Base-by-base conservation (phyloP, 345 rosid species). In the Eucalyptus viminalis region DNA sequence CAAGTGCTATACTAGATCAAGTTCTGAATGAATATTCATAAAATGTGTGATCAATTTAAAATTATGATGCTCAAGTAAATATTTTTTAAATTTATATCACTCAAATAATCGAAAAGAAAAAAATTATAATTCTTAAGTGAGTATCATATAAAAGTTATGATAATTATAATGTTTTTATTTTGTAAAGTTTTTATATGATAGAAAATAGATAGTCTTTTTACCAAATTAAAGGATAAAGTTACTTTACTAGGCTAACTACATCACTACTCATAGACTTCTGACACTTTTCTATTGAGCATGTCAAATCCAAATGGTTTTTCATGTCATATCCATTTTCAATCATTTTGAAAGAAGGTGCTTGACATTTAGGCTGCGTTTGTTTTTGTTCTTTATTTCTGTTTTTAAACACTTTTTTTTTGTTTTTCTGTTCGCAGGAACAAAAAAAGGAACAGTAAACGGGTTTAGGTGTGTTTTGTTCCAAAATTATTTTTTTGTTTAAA, bases 11-110 rank as follows among this genome's bases (percentile, higher is more conserved):
- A 53, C 9, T 53, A 53, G 4, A 53, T 17, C 56, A 53, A 53
- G 56, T 53, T 53, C 0, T 56, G 1, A 27, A 56, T 21, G 62
- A 56, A 22, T 24, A 22, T 56, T 56, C 0, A 21, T 56, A 22
- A 56, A 22, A 22, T 9, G 27, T 56, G 27, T 4, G 60, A 54
- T 21, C 0, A 54, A 4, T 54, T 9, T 1, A 21, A 21, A 56
- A 1, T 56, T 24, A 56, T 24, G 29, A 0, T 24, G 2, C 3
- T 10, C 13, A 56, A 56, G 0, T 24, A 29, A 56, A 24, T 24
- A 0, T 56, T 56, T 56, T 22, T 24, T 9, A 4, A 24, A 56
- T 9, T 4, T 56, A 24, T 56, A 10, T 22, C 27, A 56, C 13
- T 56, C 13, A 10, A 56, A 0, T 56, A 24, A 24, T 56, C 0